A percentile compares a stretch with the other conserved stretches of the same genome.
Conservation (phyloP, 1,284 basidiomycete genomes). For the Rhodotorula sp. region DNA sequence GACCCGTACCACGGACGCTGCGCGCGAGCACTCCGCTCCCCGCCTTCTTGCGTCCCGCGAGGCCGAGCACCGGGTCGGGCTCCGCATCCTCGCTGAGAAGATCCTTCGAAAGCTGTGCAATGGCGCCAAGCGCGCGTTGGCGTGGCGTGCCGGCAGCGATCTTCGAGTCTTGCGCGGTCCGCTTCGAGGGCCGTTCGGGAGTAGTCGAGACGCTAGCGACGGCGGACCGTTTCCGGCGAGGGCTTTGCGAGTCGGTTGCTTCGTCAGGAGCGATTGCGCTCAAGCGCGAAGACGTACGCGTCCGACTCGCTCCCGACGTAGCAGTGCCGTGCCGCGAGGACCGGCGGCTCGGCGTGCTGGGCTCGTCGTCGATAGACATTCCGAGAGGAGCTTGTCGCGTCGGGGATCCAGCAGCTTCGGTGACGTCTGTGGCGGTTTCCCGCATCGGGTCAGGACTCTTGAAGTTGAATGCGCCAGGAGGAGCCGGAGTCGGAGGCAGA, state of each 20-base stretch:
- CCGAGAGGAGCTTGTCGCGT: too few relatives aligned
- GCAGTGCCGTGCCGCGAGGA: neutral
- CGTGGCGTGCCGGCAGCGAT: conserved; percentile 14
- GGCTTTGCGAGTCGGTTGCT: neutral
- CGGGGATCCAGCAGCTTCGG: too few relatives aligned
- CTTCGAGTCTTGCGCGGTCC: neutral
- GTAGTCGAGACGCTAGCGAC: neutral
- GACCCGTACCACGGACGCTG: neutral
- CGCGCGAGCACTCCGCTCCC: neutral
- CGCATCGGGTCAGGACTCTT: neutral
- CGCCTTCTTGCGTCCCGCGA: neutral
- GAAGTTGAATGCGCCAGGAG: conserved; percentile 20
- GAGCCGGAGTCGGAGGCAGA: conserved; percentile 18
- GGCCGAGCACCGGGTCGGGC: neutral
- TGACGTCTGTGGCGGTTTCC: neutral
- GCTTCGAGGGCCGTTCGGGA: too few relatives aligned
- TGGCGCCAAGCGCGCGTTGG: conserved; percentile 23
- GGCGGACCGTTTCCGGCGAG: neutral
- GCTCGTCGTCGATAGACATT: neutral
- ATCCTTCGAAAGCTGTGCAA: conserved; percentile 24
- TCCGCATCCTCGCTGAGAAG: conserved; percentile 5
- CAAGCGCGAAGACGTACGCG: too few relatives aligned
- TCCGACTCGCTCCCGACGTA: too few relatives aligned
- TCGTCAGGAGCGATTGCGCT: too few relatives aligned
- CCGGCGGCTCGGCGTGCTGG: neutral